A percentile compares a stretch with the other conserved stretches of the same genome.
These are phyloP conservation scores for Tolypocladium tropicale DNA, from an alignment of 2,329 filamentous ascomycete genomes.

Conservation along the genomic window DNA sequence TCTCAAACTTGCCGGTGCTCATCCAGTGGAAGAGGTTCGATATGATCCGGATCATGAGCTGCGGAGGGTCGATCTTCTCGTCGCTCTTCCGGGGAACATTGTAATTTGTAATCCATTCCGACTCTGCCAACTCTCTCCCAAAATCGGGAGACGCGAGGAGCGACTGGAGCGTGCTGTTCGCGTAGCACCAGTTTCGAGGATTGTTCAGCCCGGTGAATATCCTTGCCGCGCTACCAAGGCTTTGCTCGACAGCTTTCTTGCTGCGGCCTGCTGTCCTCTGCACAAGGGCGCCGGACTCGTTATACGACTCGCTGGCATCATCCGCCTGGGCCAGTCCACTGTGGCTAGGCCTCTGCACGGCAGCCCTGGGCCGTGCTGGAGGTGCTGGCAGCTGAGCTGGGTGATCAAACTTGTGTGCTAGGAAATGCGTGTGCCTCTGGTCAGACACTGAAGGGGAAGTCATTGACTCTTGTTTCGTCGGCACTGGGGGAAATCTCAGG, in stretches of 20 bases:
- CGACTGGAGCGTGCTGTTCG: conserved; percentile 83
- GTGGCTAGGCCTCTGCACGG: conserved; percentile 62
- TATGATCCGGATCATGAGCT: conserved; percentile 50
- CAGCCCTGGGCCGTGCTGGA: conserved; percentile 57
- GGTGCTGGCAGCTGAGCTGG: conserved; percentile 42
- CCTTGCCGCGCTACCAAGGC: conserved; percentile 22
- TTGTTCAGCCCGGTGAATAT: conserved; percentile 60
- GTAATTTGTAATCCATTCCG: conserved; percentile 51
- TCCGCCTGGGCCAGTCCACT: conserved; percentile 52
- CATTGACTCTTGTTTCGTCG: conserved; percentile 52
- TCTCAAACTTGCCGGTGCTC: conserved; percentile 35
- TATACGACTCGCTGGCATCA: conserved; percentile 23
- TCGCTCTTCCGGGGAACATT: conserved; percentile 57
- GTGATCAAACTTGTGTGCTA: conserved; percentile 26
- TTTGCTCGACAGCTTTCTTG: conserved; percentile 27
- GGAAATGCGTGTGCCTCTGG: conserved; percentile 14
- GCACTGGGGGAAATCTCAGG: conserved; percentile 66
- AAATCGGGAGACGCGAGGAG: conserved; percentile 65
- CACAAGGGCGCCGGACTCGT: conserved; percentile 27
- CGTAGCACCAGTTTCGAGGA: conserved; percentile 77
- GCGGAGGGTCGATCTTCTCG: conserved; percentile 40
- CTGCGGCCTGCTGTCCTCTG: conserved; percentile 26
- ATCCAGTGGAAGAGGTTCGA: conserved; percentile 50
- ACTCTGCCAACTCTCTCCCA: conserved; percentile 50
- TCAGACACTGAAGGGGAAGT: conserved; percentile 24